These are phyloP conservation scores for Lasiodiplodia sp. DNA, from an alignment of 2,329 filamentous ascomycete species.

Conservation along the genomic window DNA sequence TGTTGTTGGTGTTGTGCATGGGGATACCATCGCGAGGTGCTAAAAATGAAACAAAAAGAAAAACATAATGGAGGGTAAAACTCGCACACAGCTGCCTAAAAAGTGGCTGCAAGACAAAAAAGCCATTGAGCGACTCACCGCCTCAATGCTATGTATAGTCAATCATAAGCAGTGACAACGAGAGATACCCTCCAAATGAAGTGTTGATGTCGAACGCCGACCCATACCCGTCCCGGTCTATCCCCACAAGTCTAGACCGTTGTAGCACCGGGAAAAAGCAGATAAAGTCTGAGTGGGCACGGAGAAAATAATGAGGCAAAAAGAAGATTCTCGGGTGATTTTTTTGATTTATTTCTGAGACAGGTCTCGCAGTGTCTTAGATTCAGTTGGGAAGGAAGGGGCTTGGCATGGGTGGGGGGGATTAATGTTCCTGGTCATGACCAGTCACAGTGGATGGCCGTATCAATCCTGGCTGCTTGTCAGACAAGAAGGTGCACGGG, in stretches of 20 bases:
- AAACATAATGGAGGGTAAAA: background rate
- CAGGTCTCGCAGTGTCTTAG: constrained; percentile 6
- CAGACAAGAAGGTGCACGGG: background rate
- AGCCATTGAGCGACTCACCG: too few species aligned
- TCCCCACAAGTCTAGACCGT: background rate
- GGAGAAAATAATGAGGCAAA: background rate
- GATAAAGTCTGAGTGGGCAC: too few species aligned
- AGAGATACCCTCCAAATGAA: background rate
- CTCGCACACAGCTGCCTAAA: too few species aligned
- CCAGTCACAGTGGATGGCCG: background rate
- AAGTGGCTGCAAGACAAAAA: too few species aligned
- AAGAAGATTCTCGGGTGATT: constrained; percentile 9
- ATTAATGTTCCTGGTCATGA: background rate
- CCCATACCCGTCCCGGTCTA: background rate
- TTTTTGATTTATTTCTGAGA: constrained; percentile 1
- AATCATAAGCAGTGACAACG: too few species aligned
- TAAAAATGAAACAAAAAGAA: background rate
- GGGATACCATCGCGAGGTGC: too few species aligned
- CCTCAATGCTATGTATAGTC: too few species aligned
- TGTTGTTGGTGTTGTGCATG: too few species aligned
- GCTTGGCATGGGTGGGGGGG: too few species aligned
- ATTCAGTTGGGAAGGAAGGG: background rate
- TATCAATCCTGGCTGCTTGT: background rate
- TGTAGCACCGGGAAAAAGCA: background rate
- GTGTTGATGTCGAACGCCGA: background rate